Evolutionary conservation across 768 basidiomycete genomes (phyloP).

Genomic region (Gymnopilus junonius): DNA sequence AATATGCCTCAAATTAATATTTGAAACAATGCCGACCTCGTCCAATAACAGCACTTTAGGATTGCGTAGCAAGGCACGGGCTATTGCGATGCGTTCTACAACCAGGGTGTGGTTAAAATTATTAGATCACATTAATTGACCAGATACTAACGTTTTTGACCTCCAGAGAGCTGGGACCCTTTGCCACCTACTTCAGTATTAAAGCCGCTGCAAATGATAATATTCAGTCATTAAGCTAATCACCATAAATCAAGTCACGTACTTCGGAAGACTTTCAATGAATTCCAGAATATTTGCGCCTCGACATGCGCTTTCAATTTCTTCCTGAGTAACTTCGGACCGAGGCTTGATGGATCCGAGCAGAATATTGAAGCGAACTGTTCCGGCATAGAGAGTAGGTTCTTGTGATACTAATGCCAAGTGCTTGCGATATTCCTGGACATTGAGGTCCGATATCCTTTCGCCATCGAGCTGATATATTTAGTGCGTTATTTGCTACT

Average conservation of each 20-base stretch:
- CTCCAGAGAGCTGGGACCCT: constrained; percentile 86
- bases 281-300: constrained; percentile 93
- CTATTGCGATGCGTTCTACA: constrained; percentile 76
- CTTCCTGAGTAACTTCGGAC: constrained; percentile 81
- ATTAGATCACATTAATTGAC: not conserved
- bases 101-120: not conserved
- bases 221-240: not conserved
- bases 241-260: constrained; percentile 28
- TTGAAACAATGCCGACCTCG: constrained; percentile 44
- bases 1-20: not conserved
- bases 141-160: constrained; percentile 73
- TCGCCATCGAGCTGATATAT: constrained; percentile 66
- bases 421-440: constrained; percentile 87
- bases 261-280: constrained; percentile 82
- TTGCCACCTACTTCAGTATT: constrained; percentile 93
- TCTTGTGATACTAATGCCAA: constrained; percentile 93
- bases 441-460: constrained; percentile 74
- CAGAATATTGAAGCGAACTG: constrained; percentile 87
- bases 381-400: constrained; percentile 87
- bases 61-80: constrained; percentile 86
- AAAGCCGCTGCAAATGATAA: constrained; percentile 63
- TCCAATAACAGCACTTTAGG: constrained; percentile 90
- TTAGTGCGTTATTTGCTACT: not conserved
- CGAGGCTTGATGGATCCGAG: constrained; percentile 81
- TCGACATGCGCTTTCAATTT: constrained; percentile 83